Evolutionary conservation across 106 monocot genomes (phyloP), one percentile per base, ranked within the genome.

Genomic region (Apostasia ramifera): DNA sequence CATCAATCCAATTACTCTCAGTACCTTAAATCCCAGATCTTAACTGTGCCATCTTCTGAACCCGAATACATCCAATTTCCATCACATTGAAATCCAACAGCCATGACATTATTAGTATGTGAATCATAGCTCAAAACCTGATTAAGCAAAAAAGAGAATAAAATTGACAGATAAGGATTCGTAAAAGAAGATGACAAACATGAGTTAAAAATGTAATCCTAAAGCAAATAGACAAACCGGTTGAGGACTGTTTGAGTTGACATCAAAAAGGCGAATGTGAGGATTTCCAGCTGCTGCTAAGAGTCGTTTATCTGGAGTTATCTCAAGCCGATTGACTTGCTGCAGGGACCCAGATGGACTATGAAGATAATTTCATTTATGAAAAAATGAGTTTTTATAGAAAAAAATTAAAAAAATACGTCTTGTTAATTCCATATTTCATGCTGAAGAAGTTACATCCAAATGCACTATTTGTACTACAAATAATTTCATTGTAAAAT

Each of bases 21-120:
- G 66, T 80, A 98, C 93, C 98, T 93, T 57, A 99, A 74, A 76
- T 99, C 98, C 98, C 98, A 93, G 11, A 99, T 93, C 69, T 86
- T 93, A 44, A 93, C 88, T 41, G 93, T 93, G 66, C 98, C 98
- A 80, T 99, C 98, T 79, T 99, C 98, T 55, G 98, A 99, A 73
- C 98, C 98, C 11, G 98, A 85, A 81, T 99, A 99, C 98, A 99
- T 99, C 98, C 98, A 93, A 52, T 93, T 89, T 44, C 98, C 93
- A 78, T 99, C 93, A 67, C 87, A 93, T 64, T 99, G 90, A 70
- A 99, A 99, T 58, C 98, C 93, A 40, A 99, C 93, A 54, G 98
- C 93, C 98, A 93, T 98, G 43, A 99, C 98, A 74, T 93, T 99
- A 68, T 61, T 80, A 11, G 87, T 85, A 78, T 99, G 98, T 63